Evolutionary conservation across 257 asterid genomes (phyloP), one percentile per base, ranked within the genome.

Genomic region (Scutellaria galericulata): DNA sequence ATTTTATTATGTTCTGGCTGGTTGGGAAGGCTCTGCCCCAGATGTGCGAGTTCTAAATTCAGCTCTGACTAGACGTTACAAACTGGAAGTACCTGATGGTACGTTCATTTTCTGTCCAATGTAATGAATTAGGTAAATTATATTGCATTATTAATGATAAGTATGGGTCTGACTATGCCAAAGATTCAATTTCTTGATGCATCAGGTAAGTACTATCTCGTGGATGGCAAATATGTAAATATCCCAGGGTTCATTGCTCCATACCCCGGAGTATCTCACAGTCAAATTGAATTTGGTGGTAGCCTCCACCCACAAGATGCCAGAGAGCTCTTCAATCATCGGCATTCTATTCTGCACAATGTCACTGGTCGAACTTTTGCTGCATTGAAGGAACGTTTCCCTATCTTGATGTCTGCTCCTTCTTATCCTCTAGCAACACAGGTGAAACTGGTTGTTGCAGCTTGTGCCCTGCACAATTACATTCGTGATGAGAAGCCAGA

Each of bases 1-100:
- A 66, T 80, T 83, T 58, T 76, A 80, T 73, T 80, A 83, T 54
- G 83, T 83, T 68, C 81, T 83, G 63, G 80, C 87, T 75, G 85
- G 87, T 67, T 83, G 85, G 85, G 85, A 83, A 83, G 87, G 87
- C 66, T 80, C 87, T 55, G 85, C 81, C 2, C 76, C 85, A 44
- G 81, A 83, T 65, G 50, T 75, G 44, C 77, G 61, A 10, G 81
- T 83, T 50, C 76, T 83, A 37, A 47, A 40, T 75, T 75, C 85
- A 60, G 87, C 87, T 67, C 74, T 80, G 24, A 80, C 77, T 52
- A 77, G 85, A 72, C 74, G 76, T 46, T 44, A 80, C 79, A 77
- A 79, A 53, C 81, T 83, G 5, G 74, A 72, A 64, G 79, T 83
- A 59, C 83, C 85, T 10, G 64, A 77, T 24, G 79, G 87, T 83